phyloP scores from a whole-genome alignment of 2,329 filamentous ascomycete genomes.

The Pseudofabraea citricarpa region DNA sequence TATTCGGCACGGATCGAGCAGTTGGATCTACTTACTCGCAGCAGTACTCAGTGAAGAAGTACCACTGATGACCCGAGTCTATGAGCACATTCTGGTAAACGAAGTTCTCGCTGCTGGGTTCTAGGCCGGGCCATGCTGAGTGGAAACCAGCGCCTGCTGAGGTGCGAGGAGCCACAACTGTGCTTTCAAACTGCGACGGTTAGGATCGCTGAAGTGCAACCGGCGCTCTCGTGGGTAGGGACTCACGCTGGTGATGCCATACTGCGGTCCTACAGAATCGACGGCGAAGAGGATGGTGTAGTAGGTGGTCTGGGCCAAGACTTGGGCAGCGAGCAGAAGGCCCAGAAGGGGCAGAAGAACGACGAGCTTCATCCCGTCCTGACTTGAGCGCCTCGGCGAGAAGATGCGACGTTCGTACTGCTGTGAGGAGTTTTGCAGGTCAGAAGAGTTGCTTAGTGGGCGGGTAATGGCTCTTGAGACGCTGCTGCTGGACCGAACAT shows the following conservation, averaged over 20 bases:
- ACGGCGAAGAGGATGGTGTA: neutral
- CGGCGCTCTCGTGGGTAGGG: neutral
- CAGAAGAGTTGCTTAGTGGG: too few species aligned
- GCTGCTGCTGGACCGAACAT: too few species aligned
- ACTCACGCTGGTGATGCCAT: neutral
- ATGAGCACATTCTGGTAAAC: slow-evolving; percentile 2
- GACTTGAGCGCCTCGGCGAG: too few species aligned
- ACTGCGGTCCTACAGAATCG: neutral
- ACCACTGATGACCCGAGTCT: neutral
- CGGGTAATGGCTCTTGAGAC: too few species aligned
- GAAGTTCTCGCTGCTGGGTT: neutral
- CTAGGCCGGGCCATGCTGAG: slow-evolving; percentile 1
- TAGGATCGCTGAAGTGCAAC: neutral
- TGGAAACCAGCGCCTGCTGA: neutral
- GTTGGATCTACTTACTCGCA: neutral
- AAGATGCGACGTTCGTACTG: neutral
- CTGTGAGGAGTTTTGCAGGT: too few species aligned
- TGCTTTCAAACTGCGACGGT: neutral
- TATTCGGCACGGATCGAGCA: too few species aligned
- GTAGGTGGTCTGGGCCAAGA: neutral
- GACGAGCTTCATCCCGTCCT: neutral
- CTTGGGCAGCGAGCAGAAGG: neutral
- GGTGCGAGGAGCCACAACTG: neutral
- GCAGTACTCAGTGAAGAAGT: slow-evolving; percentile 2
- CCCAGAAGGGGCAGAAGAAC: neutral